These are phyloP conservation scores for Emergomyces orientalis DNA, from an alignment of 2,329 filamentous ascomycete species.

Conservation along the genomic window DNA sequence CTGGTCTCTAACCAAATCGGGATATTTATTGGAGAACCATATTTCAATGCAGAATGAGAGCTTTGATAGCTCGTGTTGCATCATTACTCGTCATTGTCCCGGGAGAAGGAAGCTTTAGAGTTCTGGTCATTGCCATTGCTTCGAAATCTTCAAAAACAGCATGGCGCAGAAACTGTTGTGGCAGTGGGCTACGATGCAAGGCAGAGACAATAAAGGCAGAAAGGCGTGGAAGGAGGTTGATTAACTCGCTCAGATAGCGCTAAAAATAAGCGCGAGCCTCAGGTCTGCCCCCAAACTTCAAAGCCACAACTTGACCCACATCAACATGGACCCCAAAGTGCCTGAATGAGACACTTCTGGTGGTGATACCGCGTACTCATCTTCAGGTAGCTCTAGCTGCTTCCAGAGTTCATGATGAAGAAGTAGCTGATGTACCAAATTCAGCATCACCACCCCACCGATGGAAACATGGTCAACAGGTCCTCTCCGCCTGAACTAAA, in stretches of 20 bases:
- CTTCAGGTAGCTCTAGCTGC: background rate
- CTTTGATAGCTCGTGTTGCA: background rate
- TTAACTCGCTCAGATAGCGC: background rate
- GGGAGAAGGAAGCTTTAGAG: background rate
- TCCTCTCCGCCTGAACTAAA: background rate
- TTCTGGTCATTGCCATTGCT: background rate
- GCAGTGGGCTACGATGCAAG: background rate
- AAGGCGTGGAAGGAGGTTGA: background rate
- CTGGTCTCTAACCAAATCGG: background rate
- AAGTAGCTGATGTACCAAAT: background rate
- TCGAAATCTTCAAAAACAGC: background rate
- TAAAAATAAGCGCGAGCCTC: slow-evolving; percentile 1
- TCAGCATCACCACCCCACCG: background rate
- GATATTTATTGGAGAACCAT: background rate
- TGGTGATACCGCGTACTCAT: background rate
- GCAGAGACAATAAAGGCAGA: background rate
- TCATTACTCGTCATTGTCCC: background rate
- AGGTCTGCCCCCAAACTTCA: background rate
- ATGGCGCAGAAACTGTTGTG: background rate
- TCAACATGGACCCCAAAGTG: background rate
- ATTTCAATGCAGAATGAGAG: background rate
- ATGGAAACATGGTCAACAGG: background rate
- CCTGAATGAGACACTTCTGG: background rate
- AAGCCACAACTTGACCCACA: background rate
- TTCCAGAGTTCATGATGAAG: background rate